Evolutionary conservation across 495 filamentous ascomycete genomes (phyloP).

Genomic region (Symbiotaphrina buchneri): DNA sequence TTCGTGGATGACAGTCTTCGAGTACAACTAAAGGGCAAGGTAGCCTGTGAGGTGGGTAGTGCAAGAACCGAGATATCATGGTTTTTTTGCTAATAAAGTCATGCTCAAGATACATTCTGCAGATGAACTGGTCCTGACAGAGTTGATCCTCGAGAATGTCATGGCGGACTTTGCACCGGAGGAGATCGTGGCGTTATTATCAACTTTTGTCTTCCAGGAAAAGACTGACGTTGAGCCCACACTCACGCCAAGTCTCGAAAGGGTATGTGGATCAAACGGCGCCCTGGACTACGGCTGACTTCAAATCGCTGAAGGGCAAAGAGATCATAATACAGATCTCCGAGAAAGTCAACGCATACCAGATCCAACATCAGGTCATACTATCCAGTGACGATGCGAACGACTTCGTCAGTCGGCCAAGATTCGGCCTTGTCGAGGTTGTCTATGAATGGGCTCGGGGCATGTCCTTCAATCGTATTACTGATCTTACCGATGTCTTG

Average conservation of each 20-base stretch:
- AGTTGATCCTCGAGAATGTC: conserved; percentile 89
- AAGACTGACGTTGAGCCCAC: conserved; percentile 72
- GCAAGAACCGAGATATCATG: not conserved
- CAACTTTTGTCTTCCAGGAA: conserved; percentile 95
- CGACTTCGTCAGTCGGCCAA: conserved; percentile 67
- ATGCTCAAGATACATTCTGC: conserved; percentile 59
- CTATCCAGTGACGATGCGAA: conserved; percentile 72
- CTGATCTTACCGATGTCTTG: conserved; percentile 85
- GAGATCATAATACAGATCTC: conserved; percentile 71
- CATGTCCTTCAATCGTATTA: conserved; percentile 97
- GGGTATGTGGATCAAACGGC: conserved; percentile 7
- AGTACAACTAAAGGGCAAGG: conserved; percentile 90
- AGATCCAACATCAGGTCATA: conserved; percentile 76
- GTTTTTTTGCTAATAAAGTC: not conserved
- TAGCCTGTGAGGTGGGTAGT: conserved; percentile 58
- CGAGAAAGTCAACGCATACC: conserved; percentile 73
- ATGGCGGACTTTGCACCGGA: conserved; percentile 88
- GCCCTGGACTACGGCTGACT: not conserved
- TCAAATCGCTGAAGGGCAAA: conserved; percentile 26
- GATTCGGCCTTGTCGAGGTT: conserved; percentile 89
- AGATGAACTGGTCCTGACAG: conserved; percentile 91
- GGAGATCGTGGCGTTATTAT: conserved; percentile 86
- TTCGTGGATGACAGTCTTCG: conserved; percentile 71
- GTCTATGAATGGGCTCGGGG: conserved; percentile 97
- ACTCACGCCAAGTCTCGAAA: conserved; percentile 65